Evolutionary conservation across 148 eudicot species (phyloP), one percentile per base, ranked within the genome.

Genomic region (Gaultheria prostrata): DNA sequence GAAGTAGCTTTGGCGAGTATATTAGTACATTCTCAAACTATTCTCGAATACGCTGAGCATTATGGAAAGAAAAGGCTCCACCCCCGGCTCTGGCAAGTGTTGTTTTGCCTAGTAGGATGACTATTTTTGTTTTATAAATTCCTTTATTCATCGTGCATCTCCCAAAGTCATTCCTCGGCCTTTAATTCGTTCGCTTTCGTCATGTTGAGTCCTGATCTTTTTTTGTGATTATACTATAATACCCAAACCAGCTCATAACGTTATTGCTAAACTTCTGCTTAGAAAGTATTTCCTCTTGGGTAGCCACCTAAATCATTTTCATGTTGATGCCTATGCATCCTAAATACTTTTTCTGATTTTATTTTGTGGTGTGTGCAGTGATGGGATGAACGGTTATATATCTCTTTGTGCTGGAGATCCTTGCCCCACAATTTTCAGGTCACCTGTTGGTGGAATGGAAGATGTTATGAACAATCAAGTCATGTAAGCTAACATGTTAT

Each of bases 341-440:
- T 53, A 17, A 4, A 24, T 57, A 73, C 69, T 80, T 90, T 85
- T 85, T 57, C 89, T 91, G 81, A 90, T 88, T 82, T 85, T 39
- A 61, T 81, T 86, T 89, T 77, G 85, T 84, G 83, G 79, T 89
- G 72, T 84, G 77, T 92, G 93, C 95, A 96, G 98, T 85, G 94
- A 92, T 85, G 99, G 98, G 82, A 96, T 96, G 99, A 91, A 96
- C 77, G 99, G 99, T 71, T 96, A 92, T 86, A 87, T 96, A 81
- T 94, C 94, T 82, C 97, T 92, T 87, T 93, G 98, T 86, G 86
- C 91, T 86, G 98, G 99, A 80, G 99, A 96, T 79, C 98, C 97
- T 33, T 96, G 99, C 78, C 99, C 98, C 70, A 94, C 94, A 21
- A 87, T 94, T 73, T 94, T 93, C 85, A 91, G 95, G 86, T 94